Conservation (phyloP, 106 monocot species). For the Triglochin maritima region DNA sequence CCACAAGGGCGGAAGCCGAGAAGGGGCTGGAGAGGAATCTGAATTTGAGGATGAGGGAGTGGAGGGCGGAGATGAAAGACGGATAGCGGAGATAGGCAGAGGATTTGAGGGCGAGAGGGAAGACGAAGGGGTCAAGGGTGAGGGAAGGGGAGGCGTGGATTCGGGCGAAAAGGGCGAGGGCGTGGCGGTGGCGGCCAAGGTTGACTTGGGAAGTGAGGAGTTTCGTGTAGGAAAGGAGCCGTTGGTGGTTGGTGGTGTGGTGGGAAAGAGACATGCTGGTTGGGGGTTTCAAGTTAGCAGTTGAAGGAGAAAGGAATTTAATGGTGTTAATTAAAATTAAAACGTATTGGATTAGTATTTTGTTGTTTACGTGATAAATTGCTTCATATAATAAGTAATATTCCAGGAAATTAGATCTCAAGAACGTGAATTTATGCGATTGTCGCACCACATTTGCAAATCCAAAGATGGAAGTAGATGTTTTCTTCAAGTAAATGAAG, state of each 20-base stretch:
- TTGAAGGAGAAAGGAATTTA: too few species aligned
- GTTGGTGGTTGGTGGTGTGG: conserved; percentile 15
- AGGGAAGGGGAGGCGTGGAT: conserved; percentile 41
- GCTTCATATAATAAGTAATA: too few species aligned
- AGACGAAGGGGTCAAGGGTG: conserved; percentile 48
- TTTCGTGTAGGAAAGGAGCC: conserved; percentile 38
- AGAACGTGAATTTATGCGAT: too few species aligned
- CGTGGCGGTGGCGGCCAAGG: conserved; percentile 35
- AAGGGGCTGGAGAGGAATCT: conserved; percentile 40
- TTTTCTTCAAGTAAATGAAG: too few species aligned
- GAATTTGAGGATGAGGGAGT: conserved; percentile 38
- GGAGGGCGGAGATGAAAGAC: conserved; percentile 22
- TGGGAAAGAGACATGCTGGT: too few species aligned
- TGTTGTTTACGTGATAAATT: too few species aligned
- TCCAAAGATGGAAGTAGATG: too few species aligned
- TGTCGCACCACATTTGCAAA: too few species aligned
- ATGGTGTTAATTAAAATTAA: too few species aligned
- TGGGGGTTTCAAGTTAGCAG: too few species aligned
- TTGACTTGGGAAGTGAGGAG: conserved; percentile 43
- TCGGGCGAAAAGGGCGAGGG: conserved; percentile 51
- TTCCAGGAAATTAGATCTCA: too few species aligned
- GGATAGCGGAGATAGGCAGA: conserved; percentile 39
- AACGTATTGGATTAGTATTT: too few species aligned
- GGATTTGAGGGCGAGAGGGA: conserved; percentile 78
- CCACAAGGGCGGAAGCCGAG: conserved; percentile 61